Conservation (phyloP, 2,329 filamentous ascomycete genomes). For the Colletotrichum lentis region DNA sequence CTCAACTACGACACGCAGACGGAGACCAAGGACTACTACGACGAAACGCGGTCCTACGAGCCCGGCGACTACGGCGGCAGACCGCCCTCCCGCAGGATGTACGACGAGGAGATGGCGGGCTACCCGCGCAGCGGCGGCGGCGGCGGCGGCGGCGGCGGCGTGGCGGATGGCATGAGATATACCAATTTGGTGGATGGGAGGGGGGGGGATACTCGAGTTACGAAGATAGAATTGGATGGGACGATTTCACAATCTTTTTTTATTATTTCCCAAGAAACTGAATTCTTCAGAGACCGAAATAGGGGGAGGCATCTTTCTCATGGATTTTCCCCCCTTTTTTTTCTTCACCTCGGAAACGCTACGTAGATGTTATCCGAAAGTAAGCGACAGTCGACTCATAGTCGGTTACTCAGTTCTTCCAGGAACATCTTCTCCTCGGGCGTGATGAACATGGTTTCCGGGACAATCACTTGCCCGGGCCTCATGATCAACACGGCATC, state of each 20-base stretch:
- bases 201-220: background rate
- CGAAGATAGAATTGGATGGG: constrained; percentile 6
- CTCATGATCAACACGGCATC: constrained; percentile 48
- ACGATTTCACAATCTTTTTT: too few species aligned
- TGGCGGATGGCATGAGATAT: background rate
- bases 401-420: constrained; percentile 48
- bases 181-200: too few species aligned
- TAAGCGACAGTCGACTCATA: constrained; percentile 41
- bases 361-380: too few species aligned
- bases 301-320: background rate
- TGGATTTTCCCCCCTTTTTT: too few species aligned
- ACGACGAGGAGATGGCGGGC: constrained; percentile 37
- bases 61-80: constrained; percentile 29
- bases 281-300: background rate
- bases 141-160: too few species aligned
- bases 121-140: constrained; percentile 27
- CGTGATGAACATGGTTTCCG: constrained; percentile 48
- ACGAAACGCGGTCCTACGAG: constrained; percentile 32
- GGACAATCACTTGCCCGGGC: constrained; percentile 47
- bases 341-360: too few species aligned
- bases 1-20: constrained; percentile 28
- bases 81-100: constrained; percentile 32
- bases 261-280: background rate
- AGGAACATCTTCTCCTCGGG: constrained; percentile 50
- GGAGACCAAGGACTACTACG: constrained; percentile 32